Conservation (phyloP, 75 land plant species). For the Cryptomeria japonica region DNA sequence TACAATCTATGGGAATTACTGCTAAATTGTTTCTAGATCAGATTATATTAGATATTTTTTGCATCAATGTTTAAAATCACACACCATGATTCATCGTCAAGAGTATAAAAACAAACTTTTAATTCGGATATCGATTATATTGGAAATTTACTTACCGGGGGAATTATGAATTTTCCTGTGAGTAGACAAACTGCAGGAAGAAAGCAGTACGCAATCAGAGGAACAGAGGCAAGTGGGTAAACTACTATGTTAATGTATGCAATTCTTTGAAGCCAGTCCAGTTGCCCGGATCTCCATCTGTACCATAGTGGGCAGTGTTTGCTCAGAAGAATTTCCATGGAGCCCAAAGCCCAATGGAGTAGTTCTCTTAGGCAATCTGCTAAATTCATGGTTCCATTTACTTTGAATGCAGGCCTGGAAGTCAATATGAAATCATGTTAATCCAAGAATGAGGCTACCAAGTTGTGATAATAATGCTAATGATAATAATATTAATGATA, state of each 20-base stretch:
- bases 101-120: no score
- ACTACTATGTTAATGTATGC: conserved; percentile 40
- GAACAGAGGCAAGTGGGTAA: conserved; percentile 39
- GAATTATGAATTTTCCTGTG: conserved; percentile 37
- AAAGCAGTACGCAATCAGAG: conserved; percentile 27
- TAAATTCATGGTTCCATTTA: conserved; percentile 19
- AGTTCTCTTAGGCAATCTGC: background rate
- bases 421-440: background rate
- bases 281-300: conserved; percentile 19
- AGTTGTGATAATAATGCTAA: no score
- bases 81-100: no score
- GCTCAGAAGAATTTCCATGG: conserved; percentile 15
- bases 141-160: conserved; percentile 20
- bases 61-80: no score
- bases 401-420: conserved; percentile 21
- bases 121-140: background rate
- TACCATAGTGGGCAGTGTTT: conserved; percentile 37
- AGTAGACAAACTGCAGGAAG: conserved; percentile 32
- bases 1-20: no score
- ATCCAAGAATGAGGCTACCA: background rate
- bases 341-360: conserved; percentile 13
- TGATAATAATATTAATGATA: no score
- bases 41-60: no score
- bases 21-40: no score
- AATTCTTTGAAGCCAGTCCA: conserved; percentile 37